phyloP scores from a whole-genome alignment of 2,329 filamentous ascomycete species.

The Didymella glomerata region DNA sequence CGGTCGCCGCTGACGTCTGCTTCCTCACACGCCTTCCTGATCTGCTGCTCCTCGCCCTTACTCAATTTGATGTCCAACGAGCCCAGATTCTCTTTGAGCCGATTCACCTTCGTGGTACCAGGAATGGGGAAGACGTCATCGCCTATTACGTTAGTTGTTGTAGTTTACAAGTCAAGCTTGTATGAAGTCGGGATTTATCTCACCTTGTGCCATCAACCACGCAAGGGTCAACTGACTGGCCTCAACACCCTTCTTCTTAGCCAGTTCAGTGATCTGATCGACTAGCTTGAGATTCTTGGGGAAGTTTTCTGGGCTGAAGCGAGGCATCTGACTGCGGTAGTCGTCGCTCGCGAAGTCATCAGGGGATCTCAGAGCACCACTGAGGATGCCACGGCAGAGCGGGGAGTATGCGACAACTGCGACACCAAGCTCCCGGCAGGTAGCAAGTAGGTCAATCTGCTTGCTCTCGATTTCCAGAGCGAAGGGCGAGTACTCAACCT shows the following conservation, averaged over 20 bases:
- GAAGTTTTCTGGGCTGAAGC: slow-evolving; percentile 55
- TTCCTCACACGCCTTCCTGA: slow-evolving; percentile 37
- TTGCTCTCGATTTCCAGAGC: slow-evolving; percentile 57
- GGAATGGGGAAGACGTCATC: slow-evolving; percentile 66
- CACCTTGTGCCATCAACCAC: slow-evolving; percentile 49
- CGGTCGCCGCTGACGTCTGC: slow-evolving; percentile 55
- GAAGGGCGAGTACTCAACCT: slow-evolving; percentile 63
- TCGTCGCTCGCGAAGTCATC: slow-evolving; percentile 57
- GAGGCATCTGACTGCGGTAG: slow-evolving; percentile 45
- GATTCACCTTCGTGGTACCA: slow-evolving; percentile 50
- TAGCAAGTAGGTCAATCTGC: slow-evolving; percentile 48
- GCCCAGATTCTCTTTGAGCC: slow-evolving; percentile 45
- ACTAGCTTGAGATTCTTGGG: slow-evolving; percentile 50
- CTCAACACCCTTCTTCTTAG: slow-evolving; percentile 61
- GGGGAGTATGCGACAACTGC: slow-evolving; percentile 53
- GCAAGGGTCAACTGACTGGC: slow-evolving; percentile 65
- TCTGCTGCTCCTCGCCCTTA: slow-evolving; percentile 40
- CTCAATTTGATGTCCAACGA: slow-evolving; percentile 39
- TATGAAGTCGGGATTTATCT: not conserved
- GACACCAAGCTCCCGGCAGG: slow-evolving; percentile 56
- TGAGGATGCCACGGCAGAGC: slow-evolving; percentile 47
- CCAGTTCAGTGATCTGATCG: slow-evolving; percentile 40
- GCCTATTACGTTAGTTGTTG: slow-evolving; percentile 28
- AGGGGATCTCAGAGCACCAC: slow-evolving; percentile 43
- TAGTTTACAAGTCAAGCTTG: not conserved